Evolutionary conservation across 1,139 yeast species (phyloP).

Genomic region (Taiozyma sp.): DNA sequence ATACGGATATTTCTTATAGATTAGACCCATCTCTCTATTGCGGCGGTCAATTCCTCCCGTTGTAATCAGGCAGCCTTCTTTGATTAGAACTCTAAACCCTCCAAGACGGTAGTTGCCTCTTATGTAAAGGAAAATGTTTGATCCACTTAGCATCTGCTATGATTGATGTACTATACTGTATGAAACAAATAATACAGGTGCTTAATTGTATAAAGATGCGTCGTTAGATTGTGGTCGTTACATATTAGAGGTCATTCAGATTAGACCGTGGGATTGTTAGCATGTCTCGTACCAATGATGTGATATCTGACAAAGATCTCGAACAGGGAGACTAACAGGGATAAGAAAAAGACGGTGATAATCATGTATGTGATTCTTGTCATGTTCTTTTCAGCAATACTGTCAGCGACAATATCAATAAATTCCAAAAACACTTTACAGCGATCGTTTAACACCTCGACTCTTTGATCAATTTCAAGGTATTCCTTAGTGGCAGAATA

Average conservation of each 20-base stretch:
- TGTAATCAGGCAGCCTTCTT: too few species aligned
- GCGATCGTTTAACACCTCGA: conserved; percentile 86
- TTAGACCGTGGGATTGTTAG: neutral
- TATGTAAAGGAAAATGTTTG: too few species aligned
- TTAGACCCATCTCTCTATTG: too few species aligned
- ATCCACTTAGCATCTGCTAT: too few species aligned
- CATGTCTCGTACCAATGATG: conserved; percentile 30
- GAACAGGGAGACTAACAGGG: conserved; percentile 62
- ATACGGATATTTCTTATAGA: too few species aligned
- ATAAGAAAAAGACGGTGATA: conserved; percentile 73
- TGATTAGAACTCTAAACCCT: too few species aligned
- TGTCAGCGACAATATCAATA: conserved; percentile 88
- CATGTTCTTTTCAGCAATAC: conserved; percentile 90
- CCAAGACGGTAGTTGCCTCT: too few species aligned
- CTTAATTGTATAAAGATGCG: neutral
- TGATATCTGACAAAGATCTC: conserved; percentile 57
- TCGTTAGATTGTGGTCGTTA: neutral
- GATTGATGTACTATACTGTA: too few species aligned
- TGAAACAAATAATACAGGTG: too few species aligned
- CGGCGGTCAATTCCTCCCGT: too few species aligned
- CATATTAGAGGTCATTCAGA: neutral
- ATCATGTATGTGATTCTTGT: conserved; percentile 90
- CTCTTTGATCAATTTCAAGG: conserved; percentile 90
- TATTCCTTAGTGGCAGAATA: conserved; percentile 89
- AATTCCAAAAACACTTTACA: conserved; percentile 93